phyloP scores from a whole-genome alignment of 805 yeast species.

The Kazachstania bromeliacearum region DNA sequence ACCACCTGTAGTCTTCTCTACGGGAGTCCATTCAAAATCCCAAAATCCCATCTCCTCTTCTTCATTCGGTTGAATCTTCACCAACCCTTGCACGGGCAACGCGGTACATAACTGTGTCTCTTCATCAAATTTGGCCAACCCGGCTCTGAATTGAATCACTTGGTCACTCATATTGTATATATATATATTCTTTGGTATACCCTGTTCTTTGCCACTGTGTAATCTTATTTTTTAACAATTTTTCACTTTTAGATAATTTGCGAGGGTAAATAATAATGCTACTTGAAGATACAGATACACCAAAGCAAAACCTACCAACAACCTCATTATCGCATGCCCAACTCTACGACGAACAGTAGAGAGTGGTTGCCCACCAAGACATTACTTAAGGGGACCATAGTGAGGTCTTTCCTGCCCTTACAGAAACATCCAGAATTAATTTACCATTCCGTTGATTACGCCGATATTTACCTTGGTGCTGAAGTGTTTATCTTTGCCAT shows the following conservation, averaged over 20 bases:
- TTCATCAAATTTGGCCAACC: constrained; percentile 50
- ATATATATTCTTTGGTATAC: too few relatives aligned
- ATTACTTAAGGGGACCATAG: constrained; percentile 36
- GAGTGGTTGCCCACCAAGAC: constrained; percentile 44
- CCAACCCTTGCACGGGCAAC: constrained; percentile 44
- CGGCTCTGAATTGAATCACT: constrained; percentile 51
- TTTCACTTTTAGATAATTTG: too few relatives aligned
- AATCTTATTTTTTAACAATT: too few relatives aligned
- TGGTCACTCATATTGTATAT: constrained; percentile 9
- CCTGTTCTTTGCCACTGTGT: too few relatives aligned
- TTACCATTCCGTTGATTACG: constrained; percentile 30
- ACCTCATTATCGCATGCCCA: too few relatives aligned
- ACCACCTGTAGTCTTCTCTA: constrained; percentile 23
- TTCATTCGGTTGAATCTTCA: constrained; percentile 24
- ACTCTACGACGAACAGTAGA: too few relatives aligned
- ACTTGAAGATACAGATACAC: too few relatives aligned
- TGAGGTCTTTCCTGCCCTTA: constrained; percentile 39
- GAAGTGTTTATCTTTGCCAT: constrained; percentile 66
- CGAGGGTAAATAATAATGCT: too few relatives aligned
- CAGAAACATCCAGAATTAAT: constrained; percentile 31
- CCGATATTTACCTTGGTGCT: constrained; percentile 65
- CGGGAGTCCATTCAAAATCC: constrained; percentile 29
- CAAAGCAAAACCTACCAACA: too few relatives aligned
- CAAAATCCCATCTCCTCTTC: constrained; percentile 27
- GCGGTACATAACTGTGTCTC: constrained; percentile 49